Evolutionary conservation across 1,139 yeast species (phyloP).

Genomic region (Taphrina communis): DNA sequence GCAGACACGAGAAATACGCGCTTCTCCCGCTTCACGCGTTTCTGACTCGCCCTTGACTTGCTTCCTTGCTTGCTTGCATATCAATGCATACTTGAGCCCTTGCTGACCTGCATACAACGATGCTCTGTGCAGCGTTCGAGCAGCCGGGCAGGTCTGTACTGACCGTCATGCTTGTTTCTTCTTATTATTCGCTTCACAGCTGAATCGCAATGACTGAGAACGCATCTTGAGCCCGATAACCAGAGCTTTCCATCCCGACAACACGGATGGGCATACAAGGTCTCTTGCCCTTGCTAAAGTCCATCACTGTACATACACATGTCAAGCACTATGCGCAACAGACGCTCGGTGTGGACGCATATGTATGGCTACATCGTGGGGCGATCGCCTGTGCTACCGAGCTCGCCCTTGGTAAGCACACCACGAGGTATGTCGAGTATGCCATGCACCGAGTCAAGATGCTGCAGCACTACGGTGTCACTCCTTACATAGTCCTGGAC

Average conservation of each 20-base stretch:
- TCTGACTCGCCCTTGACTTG: background rate
- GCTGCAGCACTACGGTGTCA: conserved; percentile 69
- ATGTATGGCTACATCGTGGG: conserved; percentile 94
- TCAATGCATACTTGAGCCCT: too few relatives aligned
- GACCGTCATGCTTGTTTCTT: background rate
- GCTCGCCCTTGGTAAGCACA: conserved; percentile 72
- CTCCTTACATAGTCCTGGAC: conserved; percentile 90
- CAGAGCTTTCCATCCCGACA: too few relatives aligned
- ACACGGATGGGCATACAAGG: conserved; percentile 44
- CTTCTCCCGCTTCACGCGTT: conserved; percentile 7
- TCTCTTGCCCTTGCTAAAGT: conserved; percentile 46
- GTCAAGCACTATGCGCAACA: conserved; percentile 30
- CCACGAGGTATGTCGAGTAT: conserved; percentile 59
- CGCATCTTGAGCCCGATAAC: too few relatives aligned
- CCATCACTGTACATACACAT: conserved; percentile 44
- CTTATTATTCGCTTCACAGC: background rate
- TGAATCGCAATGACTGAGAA: too few relatives aligned
- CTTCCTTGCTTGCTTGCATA: background rate
- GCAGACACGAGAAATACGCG: conserved; percentile 20
- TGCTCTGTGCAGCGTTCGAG: too few relatives aligned
- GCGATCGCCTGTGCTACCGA: conserved; percentile 84
- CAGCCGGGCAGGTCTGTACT: too few relatives aligned
- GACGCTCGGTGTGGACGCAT: conserved; percentile 91
- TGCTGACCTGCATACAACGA: too few relatives aligned
- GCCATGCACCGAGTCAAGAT: conserved; percentile 53